Percentiles rank a stretch among this genome's conserved stretches.
Evolutionary conservation across 2,329 filamentous ascomycete genomes (phyloP).

Genomic region (Claviceps sp.): DNA sequence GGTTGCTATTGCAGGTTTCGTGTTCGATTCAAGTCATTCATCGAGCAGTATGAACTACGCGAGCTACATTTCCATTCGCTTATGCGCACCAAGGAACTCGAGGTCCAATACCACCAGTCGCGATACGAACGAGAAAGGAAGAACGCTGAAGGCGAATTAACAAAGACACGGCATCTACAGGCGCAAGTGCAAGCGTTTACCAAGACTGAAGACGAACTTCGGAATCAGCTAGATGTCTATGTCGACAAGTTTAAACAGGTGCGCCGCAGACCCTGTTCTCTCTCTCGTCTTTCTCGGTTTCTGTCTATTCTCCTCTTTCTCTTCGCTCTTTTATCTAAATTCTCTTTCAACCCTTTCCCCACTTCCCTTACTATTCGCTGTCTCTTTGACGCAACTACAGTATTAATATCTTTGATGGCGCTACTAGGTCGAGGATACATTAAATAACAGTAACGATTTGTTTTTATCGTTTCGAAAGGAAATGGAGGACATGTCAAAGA

Average conservation of each 20-base stretch:
- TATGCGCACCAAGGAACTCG: constrained; percentile 86
- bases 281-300: too few relatives aligned
- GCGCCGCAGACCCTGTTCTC: constrained; percentile 19
- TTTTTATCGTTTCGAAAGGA: constrained; percentile 96
- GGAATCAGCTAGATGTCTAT: constrained; percentile 94
- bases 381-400: background rate
- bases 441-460: constrained; percentile 96
- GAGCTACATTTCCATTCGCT: constrained; percentile 89
- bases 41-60: constrained; percentile 91
- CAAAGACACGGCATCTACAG: constrained; percentile 72
- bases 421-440: constrained; percentile 81
- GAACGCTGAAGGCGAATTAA: constrained; percentile 66
- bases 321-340: background rate
- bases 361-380: background rate
- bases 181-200: constrained; percentile 89
- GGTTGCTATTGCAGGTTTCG: constrained; percentile 47
- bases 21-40: constrained; percentile 80
- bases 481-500: constrained; percentile 99
- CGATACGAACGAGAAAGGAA: constrained; percentile 85
- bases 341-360: background rate
- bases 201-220: constrained; percentile 85
- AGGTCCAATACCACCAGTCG: constrained; percentile 83
- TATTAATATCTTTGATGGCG: background rate
- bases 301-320: background rate
- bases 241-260: constrained; percentile 99